Conservation (phyloP, 345 rosid genomes). For the Abelmoschus esculentus region DNA sequence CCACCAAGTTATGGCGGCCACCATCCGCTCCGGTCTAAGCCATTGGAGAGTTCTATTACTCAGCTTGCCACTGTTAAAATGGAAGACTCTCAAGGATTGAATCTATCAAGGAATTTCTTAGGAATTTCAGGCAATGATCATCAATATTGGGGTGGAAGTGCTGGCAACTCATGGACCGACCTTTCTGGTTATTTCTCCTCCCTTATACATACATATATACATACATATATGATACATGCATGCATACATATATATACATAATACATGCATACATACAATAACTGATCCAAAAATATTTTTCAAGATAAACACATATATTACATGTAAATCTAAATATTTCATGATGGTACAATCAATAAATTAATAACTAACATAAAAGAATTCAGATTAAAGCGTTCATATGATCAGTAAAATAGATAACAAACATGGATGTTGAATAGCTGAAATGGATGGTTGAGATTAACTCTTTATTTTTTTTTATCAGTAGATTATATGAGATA, state of each 20-base stretch:
- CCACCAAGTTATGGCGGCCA: constrained; percentile 17
- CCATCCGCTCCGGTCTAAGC: constrained; percentile 20
- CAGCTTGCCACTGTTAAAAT: neutral
- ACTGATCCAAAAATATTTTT: too few species aligned
- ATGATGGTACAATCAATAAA: too few species aligned
- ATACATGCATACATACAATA: too few species aligned
- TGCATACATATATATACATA: neutral
- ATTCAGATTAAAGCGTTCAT: too few species aligned
- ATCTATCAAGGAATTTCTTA: neutral
- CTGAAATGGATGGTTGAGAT: too few species aligned
- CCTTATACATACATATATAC: neutral
- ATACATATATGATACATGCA: neutral
- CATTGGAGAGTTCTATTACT: neutral
- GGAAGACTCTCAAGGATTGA: neutral
- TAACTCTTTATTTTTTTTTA: too few species aligned
- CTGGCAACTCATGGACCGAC: constrained; percentile 43
- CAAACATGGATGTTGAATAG: too few species aligned
- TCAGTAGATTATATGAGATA: too few species aligned
- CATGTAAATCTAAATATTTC: too few species aligned
- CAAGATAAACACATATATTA: too few species aligned
- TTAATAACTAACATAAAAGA: too few species aligned
- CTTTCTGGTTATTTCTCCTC: constrained; percentile 35
- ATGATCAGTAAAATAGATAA: too few species aligned
- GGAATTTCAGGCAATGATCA: neutral
- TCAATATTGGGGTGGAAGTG: constrained; percentile 24